Percentiles rank a stretch among this genome's conserved stretches.
Conservation (phyloP, 192 early-diverging fungal genomes). For the Mortierella antarctica region DNA sequence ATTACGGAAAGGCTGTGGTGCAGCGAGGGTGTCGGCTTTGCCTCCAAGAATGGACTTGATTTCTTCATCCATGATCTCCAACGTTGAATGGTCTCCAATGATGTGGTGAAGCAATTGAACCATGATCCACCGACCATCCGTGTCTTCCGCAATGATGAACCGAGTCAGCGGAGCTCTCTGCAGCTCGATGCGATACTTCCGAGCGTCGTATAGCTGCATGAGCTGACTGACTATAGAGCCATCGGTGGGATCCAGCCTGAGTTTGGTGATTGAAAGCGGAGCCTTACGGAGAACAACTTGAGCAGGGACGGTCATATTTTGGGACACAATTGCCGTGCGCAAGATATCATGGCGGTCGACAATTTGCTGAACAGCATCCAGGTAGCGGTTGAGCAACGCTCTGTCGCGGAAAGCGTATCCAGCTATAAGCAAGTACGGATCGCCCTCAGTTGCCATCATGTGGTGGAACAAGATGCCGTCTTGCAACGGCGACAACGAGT, state of each 20-base stretch:
- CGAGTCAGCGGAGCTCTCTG: background rate
- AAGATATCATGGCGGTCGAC: conserved; percentile 10
- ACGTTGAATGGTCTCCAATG: conserved; percentile 1
- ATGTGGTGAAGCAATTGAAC: background rate
- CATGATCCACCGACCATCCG: background rate
- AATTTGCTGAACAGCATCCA: background rate
- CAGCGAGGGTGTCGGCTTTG: background rate
- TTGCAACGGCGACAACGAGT: conserved; percentile 7
- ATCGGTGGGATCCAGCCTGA: background rate
- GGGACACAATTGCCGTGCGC: background rate
- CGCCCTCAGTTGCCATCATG: background rate
- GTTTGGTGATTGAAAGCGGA: background rate
- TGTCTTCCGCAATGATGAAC: background rate
- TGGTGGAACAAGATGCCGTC: conserved; percentile 5
- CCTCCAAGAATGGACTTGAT: background rate
- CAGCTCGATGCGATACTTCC: conserved; percentile 2
- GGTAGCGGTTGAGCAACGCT: conserved; percentile 1
- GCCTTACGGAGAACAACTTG: background rate
- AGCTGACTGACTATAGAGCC: background rate
- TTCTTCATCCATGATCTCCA: background rate
- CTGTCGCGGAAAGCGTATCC: background rate
- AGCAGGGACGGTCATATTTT: background rate
- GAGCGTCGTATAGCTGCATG: background rate
- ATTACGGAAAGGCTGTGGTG: conserved; percentile 3
- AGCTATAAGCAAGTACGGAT: background rate